phyloP scores from a whole-genome alignment of 306 rosid genomes.

The Malus sylvestris region DNA sequence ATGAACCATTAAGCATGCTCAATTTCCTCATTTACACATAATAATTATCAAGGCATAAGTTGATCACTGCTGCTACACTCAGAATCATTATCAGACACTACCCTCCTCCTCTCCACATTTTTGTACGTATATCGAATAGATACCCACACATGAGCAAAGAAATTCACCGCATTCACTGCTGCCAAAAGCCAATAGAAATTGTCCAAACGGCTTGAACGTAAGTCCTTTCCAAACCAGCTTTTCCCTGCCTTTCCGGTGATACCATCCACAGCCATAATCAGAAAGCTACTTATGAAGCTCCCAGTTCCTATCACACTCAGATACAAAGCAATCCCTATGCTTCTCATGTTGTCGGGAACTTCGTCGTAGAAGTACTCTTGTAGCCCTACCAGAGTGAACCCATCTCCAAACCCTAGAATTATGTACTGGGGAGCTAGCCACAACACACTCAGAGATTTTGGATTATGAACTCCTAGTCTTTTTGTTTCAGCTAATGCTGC shows the following conservation, averaged over 20 bases:
- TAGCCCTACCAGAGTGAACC: constrained; percentile 68
- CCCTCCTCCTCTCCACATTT: background rate
- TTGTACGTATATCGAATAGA: constrained; percentile 7
- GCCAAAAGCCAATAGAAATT: constrained; percentile 70
- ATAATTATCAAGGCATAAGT: background rate
- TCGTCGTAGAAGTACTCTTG: constrained; percentile 93
- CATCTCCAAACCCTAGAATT: constrained; percentile 75
- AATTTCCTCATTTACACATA: background rate
- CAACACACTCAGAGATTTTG: constrained; percentile 52
- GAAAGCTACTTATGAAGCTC: constrained; percentile 61
- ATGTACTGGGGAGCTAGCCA: constrained; percentile 80
- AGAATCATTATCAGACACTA: background rate
- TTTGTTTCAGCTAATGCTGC: constrained; percentile 57
- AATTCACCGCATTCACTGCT: background rate
- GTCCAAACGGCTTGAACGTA: constrained; percentile 70
- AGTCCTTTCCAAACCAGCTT: constrained; percentile 79
- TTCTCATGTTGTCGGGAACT: constrained; percentile 92
- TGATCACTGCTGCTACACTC: background rate
- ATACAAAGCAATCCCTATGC: constrained; percentile 77
- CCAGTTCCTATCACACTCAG: constrained; percentile 68
- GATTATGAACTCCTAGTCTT: constrained; percentile 28
- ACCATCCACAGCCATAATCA: constrained; percentile 57
- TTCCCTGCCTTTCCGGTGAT: constrained; percentile 38
- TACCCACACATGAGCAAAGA: background rate
- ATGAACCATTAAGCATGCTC: background rate